Base-by-base conservation (phyloP, 352 stramenopile species). In the Globisporangium nagaii region DNA sequence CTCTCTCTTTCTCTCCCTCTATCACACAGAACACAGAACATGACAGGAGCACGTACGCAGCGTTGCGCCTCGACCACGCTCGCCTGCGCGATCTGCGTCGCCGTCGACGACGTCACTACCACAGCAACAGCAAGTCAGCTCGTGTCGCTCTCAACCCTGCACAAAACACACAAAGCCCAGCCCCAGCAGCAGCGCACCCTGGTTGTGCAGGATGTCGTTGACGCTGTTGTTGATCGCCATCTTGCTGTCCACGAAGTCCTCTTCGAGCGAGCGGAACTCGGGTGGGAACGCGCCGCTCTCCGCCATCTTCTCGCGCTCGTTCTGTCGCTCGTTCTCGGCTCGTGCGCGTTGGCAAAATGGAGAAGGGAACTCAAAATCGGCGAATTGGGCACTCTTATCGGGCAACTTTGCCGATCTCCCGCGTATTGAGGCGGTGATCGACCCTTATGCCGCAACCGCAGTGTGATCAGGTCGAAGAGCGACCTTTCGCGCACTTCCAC, bases 211-310 rank as follows among this genome's bases (percentile, higher is more conserved):
- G 8, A 91, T 79, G 17, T 79, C 72, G 49, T 77, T 80, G 48
- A 91, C 77, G 43, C 56, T 73, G 67, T 91, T 89, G 65, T 91
- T 91, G 48, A 91, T 87, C 22, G 75, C 66, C 56, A 88, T 87
- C 66, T 91, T 91, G 66, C 73, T 79, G 39, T 91, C 78, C 43
- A 91, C 74, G 46, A 87, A 91, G 63, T 91, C 78, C 56, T 85
- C 81, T 64, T 89, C 81, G 20, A 89, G 72, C 45, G 73, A 79
- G 48, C 71, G 62, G 58, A 91, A 91, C 58, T 83, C 69, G 6
- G 65, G 56, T 25, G 75, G 75, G 55, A 87, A 70, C 37, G 68
- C 68, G 51, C 51, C 51, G 17, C 34, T 53, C 34, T 49, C 66
- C 52, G 61, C 59, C 64, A 71, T 70, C 47, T 54, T 56, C 52